Conservation (phyloP, 306 rosid species). For the Prosopis cineraria region DNA sequence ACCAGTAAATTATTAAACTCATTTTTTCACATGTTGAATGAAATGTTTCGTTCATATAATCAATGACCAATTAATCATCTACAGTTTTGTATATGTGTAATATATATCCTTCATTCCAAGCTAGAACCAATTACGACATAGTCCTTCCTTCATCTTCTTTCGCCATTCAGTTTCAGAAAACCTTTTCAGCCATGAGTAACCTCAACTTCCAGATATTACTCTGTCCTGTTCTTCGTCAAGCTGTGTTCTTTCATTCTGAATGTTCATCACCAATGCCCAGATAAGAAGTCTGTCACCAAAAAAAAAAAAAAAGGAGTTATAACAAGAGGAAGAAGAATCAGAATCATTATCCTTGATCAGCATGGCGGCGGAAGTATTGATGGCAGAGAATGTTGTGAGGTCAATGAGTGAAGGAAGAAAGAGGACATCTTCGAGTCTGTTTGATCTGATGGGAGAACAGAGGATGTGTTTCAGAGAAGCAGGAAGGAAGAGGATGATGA, state of each 20-base stretch:
- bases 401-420: constrained; percentile 40
- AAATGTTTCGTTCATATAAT: too few relatives aligned
- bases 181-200: neutral
- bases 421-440: constrained; percentile 40
- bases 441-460: constrained; percentile 3
- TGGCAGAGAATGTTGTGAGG: constrained; percentile 30
- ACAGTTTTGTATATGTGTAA: too few relatives aligned
- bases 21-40: too few relatives aligned
- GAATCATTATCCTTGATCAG: neutral
- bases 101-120: neutral
- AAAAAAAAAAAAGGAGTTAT: too few relatives aligned
- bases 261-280: neutral
- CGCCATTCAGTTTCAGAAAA: neutral
- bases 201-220: neutral
- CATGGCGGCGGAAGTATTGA: constrained; percentile 31
- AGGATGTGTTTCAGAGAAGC: constrained; percentile 45
- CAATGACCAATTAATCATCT: too few relatives aligned
- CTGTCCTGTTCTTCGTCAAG: neutral
- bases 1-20: too few relatives aligned
- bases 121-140: neutral
- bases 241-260: neutral
- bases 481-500: constrained; percentile 54
- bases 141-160: neutral
- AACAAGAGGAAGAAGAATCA: neutral
- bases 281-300: neutral